These are phyloP conservation scores for Cystobasidium pallidum DNA, from an alignment of 1,284 basidiomycete genomes.

Conservation along the genomic window DNA sequence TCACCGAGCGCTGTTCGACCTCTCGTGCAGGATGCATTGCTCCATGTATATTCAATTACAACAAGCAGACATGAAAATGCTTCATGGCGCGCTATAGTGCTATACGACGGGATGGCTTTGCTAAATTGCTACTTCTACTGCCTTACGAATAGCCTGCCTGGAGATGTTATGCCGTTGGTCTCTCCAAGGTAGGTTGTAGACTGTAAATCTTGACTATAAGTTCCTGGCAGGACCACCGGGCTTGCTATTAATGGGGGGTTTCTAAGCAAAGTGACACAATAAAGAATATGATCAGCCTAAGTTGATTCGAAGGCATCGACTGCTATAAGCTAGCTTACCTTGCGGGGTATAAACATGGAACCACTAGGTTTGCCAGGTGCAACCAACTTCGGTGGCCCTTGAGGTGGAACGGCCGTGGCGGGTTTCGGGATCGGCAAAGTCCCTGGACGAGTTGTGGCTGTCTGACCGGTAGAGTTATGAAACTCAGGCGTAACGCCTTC, in stretches of 20 bases:
- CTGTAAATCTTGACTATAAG: background rate
- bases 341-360: constrained; percentile 42
- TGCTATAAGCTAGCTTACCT: constrained; percentile 10
- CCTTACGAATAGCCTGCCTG: too few species aligned
- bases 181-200: background rate
- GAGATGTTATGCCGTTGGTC: too few species aligned
- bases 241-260: background rate
- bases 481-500: constrained; percentile 2
- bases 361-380: constrained; percentile 33
- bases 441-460: background rate
- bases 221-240: constrained; percentile 4
- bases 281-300: background rate
- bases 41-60: too few species aligned
- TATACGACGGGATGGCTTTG: too few species aligned
- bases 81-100: too few species aligned
- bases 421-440: background rate
- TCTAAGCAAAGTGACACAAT: background rate
- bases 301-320: background rate
- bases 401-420: background rate
- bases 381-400: constrained; percentile 1
- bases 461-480: background rate
- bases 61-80: too few species aligned
- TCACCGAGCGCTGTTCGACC: too few species aligned
- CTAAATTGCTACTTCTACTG: too few species aligned
- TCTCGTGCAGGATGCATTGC: too few species aligned